Evolutionary conservation across 768 basidiomycete genomes (phyloP), one percentile per base, ranked within the genome.

Genomic region (Phaffia tasmanica): DNA sequence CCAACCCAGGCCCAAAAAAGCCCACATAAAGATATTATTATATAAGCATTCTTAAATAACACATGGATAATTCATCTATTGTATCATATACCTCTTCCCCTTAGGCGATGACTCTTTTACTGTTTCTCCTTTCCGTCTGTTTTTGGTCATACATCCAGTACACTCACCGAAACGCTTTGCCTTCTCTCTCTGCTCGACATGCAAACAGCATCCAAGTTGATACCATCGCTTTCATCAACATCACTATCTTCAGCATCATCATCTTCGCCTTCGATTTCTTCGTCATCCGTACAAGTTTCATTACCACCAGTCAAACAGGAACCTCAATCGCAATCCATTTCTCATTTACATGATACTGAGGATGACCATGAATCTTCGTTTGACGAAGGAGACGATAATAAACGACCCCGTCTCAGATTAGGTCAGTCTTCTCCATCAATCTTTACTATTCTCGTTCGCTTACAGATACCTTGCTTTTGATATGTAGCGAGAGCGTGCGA

Each of bases 381-480:
- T 32, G 51, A 63, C 1, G 65, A 30, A 5, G 63, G 46, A 8
- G 63, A 32, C 23, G 68, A 68, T 42, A 62, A 69, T 47, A 76
- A 76, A 68, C 64, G 75, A 46, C 75, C 75, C 23, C 46, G 75
- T 51, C 67, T 76, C 15, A 64, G 75, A 60, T 61, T 76, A 18
- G 75, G 62, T 69, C 21, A 42, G 49, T 65, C 60, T 23, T 21
- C 15, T n/a, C 23, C 14, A 48, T 14, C 23, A 32, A 29, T 53
- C 55, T 2, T 9, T n/a, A n/a, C 16, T 49, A 18, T 25, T 27
- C 30, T 60, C 61, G 61, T 46, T 16, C 23, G 9, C 59, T 67
- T 16, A 25, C 47, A 42, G 15, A 1, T 57, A 30, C 2, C 21
- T 21, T 54, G 35, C 56, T 29, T 35, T 14, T 18, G 21, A 27